Evolutionary conservation across 148 eudicot genomes (phyloP), one percentile per base, ranked within the genome.

Genomic region (Rhododendron mucronatum): DNA sequence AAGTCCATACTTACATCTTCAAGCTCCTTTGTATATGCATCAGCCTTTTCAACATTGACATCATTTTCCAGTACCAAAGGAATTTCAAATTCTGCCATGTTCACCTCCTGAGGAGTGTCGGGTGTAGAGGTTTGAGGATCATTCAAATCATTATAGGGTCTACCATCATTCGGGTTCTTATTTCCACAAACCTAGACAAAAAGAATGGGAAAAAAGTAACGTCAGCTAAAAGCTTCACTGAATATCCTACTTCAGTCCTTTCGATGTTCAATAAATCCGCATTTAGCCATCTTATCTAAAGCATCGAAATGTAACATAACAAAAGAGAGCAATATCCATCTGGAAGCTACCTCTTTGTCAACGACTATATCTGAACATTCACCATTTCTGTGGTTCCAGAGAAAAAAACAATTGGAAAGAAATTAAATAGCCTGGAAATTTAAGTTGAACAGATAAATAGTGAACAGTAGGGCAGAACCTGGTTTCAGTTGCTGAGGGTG

Each of bases 1-100:
- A 39, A 79, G 73, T 50, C 67, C 67, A 82, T 79, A 67, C 98
- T 90, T 92, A 94, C 98, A 91, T 92, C 88, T 65, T 95, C 98
- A 77, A 96, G 97, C 85, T 93, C 95, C 89, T 94, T 94, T 75
- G 92, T 59, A 83, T 92, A 94, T 65, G 96, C 96, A 85, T 94
- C 95, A 69, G 98, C 98, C 91, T 89, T 94, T 88, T 94, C 92
- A 79, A 95, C 89, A 88, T 88, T 90, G 84, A 75, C 89, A 83
- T 95, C 91, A 86, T 87, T 89, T 86, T 93, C 93, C 78, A 87
- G 79, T 50, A 83, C 89, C 59, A 87, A 86, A 81, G 89, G 80
- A 61, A 88, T 89, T 75, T 88, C 90, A 47, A 90, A 74, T 74
- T 90, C 92, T 67, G 87, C 86, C 87, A 86, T 86, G 84, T 84